Evolutionary conservation across 1,284 basidiomycete genomes (phyloP), one percentile per base, ranked within the genome.

Genomic region (Puccinia coronata): DNA sequence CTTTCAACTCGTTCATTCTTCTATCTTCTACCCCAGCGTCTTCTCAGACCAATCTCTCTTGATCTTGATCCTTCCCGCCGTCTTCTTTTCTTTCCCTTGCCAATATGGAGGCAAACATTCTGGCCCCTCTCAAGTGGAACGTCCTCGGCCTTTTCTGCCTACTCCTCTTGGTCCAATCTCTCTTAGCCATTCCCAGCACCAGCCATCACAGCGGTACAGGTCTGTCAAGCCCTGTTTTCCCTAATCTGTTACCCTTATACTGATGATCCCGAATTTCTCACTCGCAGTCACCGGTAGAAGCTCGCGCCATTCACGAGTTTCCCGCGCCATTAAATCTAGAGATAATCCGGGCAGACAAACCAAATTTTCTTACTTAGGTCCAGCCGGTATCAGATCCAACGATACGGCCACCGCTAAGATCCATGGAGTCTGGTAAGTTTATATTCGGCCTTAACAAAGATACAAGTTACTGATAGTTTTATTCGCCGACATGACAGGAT

Each of bases 341-440:
- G 25, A 14, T 31, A 4, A 71, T 31, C 25, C 18, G 28, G 6
- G 9, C 1, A 51, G 70, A 20, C 49, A 72, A 20, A 72, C 70
- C 23, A 72, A 72, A 25, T 72, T 72, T 55, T 72, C 70, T n/a
- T n/a, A 55, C 11, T 34, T 51, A 25, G 70, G 70, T 36, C 43
- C 49, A 34, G 43, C 34, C 12, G 70, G 70, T 0, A 72, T 72
- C 31, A 47, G 49, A 18, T 49, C 43, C 34, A 4, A 53, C 55
- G 34, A 55, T 18, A 12, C 25, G 14, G 3, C 5, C 8, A 72
- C 70, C 11, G 70, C 70, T 16, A 72, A 39, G 25, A 72, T 72
- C 34, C 11, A 55, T 51, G 51, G 70, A 12, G 49, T 51, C 2
- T 72, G 23, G 70, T 72, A 51, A 72, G 70, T 25, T 72, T 18